Conservation (phyloP, 768 basidiomycete species). For the Termitomyces sp. region DNA sequence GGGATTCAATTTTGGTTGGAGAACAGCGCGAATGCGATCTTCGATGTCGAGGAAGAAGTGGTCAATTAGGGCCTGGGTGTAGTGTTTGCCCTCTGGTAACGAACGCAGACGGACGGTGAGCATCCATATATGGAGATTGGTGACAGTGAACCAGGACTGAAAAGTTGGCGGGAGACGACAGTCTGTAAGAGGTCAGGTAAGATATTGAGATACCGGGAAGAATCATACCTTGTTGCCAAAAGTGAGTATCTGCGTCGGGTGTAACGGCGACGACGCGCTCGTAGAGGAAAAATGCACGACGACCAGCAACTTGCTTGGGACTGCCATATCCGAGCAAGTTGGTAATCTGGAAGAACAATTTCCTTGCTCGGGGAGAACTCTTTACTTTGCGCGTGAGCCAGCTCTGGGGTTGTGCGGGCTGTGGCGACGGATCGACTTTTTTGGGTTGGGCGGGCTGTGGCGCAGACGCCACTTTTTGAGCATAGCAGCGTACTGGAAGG, state of each 20-base stretch:
- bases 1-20: constrained; percentile 49
- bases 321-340: constrained; percentile 54
- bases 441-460: background rate
- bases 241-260: constrained; percentile 52
- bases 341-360: constrained; percentile 42
- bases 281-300: constrained; percentile 55
- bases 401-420: constrained; percentile 12
- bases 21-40: constrained; percentile 77
- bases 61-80: constrained; percentile 81
- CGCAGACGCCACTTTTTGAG: background rate
- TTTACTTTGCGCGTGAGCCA: constrained; percentile 56
- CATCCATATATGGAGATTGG: constrained; percentile 90
- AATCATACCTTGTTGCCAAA: constrained; percentile 62
- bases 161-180: constrained; percentile 88
- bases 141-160: constrained; percentile 95
- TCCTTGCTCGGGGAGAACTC: constrained; percentile 39
- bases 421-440: background rate
- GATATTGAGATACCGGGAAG: background rate
- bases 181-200: constrained; percentile 34
- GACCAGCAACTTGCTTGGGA: constrained; percentile 54
- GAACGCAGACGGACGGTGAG: constrained; percentile 84
- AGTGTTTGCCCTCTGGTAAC: constrained; percentile 64
- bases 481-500: background rate
- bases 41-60: constrained; percentile 96
- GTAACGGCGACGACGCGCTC: constrained; percentile 46